Evolutionary conservation across 208 protist genomes (phyloP).

Genomic region (Leptomonas seymouri): DNA sequence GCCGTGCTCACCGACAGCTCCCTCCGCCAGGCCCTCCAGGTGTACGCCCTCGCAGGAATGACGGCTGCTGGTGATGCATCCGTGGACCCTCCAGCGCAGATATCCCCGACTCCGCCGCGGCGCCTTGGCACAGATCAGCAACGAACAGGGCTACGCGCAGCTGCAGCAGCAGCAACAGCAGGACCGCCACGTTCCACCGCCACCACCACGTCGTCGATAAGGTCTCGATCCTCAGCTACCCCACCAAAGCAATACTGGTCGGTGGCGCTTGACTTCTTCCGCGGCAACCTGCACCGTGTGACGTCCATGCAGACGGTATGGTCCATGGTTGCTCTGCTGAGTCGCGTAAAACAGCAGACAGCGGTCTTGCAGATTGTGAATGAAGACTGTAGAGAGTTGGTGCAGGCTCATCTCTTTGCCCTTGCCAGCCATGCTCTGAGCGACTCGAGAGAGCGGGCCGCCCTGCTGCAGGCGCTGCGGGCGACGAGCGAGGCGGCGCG

Average conservation of each 20-base stretch:
- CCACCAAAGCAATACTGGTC: constrained; percentile 9
- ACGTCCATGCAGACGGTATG: constrained; percentile 43
- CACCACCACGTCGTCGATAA: background rate
- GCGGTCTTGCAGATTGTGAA: constrained; percentile 21
- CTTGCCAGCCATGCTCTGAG: constrained; percentile 8
- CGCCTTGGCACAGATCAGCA: constrained; percentile 48
- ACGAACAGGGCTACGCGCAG: constrained; percentile 40
- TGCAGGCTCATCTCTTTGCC: constrained; percentile 17
- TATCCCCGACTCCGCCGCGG: background rate
- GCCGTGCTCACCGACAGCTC: constrained; percentile 41
- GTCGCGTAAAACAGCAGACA: constrained; percentile 8
- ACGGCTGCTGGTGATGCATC: background rate
- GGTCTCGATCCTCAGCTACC: background rate
- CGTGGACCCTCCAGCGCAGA: background rate
- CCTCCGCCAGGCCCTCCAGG: constrained; percentile 48
- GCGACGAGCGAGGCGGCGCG: constrained; percentile 40
- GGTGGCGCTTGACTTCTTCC: constrained; percentile 40
- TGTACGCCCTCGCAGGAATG: constrained; percentile 24
- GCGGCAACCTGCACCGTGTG: constrained; percentile 46
- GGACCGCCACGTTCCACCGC: constrained; percentile 11
- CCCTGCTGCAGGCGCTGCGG: constrained; percentile 27
- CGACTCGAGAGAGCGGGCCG: constrained; percentile 12
- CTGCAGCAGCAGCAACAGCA: no score
- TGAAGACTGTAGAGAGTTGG: constrained; percentile 27
- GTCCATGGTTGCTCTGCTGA: constrained; percentile 46